phyloP scores from a whole-genome alignment of 2,329 filamentous ascomycete species.

The Purpureocillium lavendulum region DNA sequence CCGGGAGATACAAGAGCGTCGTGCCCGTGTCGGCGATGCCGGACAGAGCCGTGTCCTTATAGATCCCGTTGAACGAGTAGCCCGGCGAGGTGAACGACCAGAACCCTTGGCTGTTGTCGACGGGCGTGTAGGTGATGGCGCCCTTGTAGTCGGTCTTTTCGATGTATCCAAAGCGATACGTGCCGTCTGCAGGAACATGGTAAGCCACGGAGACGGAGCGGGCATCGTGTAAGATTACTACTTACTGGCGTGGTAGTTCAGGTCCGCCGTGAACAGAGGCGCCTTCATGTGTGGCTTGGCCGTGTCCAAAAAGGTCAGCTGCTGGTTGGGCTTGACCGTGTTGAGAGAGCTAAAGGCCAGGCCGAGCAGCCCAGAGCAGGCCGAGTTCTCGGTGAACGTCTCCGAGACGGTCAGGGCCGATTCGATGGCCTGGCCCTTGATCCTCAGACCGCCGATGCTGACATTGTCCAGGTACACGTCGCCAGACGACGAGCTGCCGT shows the following conservation, averaged over 20 bases:
- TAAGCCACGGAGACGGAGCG: too few relatives aligned
- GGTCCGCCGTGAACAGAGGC: conserved; percentile 58
- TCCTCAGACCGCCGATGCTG: conserved; percentile 29
- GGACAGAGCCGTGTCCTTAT: conserved; percentile 16
- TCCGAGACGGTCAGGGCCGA: conserved; percentile 21
- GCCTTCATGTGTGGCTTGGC: conserved; percentile 10
- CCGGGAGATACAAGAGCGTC: conserved; percentile 51
- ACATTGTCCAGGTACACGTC: conserved; percentile 35
- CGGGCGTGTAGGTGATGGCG: conserved; percentile 49
- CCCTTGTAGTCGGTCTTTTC: conserved; percentile 56
- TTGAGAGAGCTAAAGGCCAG: conserved; percentile 34
- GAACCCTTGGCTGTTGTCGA: conserved; percentile 57
- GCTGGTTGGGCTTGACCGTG: conserved; percentile 27
- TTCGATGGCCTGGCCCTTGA: conserved; percentile 33
- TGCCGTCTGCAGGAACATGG: conserved; percentile 28
- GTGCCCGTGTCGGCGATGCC: conserved; percentile 52
- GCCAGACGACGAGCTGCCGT: conserved; percentile 32
- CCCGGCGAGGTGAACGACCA: conserved; percentile 35
- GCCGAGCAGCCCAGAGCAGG: conserved; percentile 29
- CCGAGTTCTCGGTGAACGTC: conserved; percentile 25
- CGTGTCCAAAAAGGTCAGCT: conserved; percentile 35
- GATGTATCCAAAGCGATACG: conserved; percentile 68
- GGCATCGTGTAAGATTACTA: too few relatives aligned
- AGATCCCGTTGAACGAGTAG: conserved; percentile 7
- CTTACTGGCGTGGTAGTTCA: conserved; percentile 39